These are phyloP conservation scores for Pseudocercospora crystallina DNA, from an alignment of 2,329 filamentous ascomycete species.

Conservation along the genomic window DNA sequence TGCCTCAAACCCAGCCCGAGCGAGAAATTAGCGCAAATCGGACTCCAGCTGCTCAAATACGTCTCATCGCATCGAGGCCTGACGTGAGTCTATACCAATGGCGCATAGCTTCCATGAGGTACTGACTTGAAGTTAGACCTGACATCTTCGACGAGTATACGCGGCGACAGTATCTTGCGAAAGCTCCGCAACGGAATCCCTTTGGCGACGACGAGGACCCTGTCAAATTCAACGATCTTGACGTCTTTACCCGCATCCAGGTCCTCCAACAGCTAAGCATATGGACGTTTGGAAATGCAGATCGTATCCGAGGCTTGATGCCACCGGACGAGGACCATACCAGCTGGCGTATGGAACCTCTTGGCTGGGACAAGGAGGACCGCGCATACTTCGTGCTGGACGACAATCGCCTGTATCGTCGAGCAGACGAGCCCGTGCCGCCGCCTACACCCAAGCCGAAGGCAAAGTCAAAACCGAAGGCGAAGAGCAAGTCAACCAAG, in stretches of 20 bases:
- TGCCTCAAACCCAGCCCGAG: conserved; percentile 76
- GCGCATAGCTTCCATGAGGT: neutral
- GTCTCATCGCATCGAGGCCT: conserved; percentile 91
- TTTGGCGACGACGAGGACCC: conserved; percentile 77
- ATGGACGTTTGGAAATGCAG: conserved; percentile 85
- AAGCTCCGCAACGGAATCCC: conserved; percentile 75
- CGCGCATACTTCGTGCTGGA: conserved; percentile 87
- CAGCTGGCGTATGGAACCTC: conserved; percentile 66
- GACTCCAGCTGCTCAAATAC: conserved; percentile 83
- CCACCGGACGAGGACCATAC: conserved; percentile 66
- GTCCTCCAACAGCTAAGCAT: conserved; percentile 85
- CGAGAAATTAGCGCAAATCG: conserved; percentile 73
- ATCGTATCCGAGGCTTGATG: conserved; percentile 83
- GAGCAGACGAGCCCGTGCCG: conserved; percentile 70
- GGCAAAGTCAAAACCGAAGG: conserved; percentile 55
- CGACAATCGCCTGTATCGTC: conserved; percentile 87
- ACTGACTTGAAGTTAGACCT: conserved; percentile 53
- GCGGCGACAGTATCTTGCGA: conserved; percentile 81
- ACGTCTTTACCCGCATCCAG: conserved; percentile 76
- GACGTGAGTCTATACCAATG: conserved; percentile 62
- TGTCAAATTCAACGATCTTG: conserved; percentile 74
- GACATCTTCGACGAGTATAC: conserved; percentile 94
- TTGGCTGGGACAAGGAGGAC: conserved; percentile 86
- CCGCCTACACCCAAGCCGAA: conserved; percentile 56
- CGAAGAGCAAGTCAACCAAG: conserved; percentile 56